phyloP scores from a whole-genome alignment of 345 rosid genomes.

The Noccaea bulbosa region DNA sequence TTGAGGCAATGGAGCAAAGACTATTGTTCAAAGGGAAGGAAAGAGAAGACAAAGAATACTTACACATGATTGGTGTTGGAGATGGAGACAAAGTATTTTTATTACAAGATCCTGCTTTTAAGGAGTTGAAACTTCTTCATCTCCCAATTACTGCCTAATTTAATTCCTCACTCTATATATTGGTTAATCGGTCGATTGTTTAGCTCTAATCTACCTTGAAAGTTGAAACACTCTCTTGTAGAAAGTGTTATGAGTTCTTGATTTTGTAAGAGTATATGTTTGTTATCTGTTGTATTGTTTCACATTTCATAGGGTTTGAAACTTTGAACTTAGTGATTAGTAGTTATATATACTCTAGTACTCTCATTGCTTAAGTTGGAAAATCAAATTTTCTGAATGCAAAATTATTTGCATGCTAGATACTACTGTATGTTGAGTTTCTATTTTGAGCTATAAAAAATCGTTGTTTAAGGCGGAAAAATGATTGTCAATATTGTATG shows the following conservation, averaged over 20 bases:
- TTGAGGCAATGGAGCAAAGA: constrained; percentile 86
- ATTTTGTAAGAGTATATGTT: neutral
- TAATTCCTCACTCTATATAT: neutral
- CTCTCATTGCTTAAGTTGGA: neutral
- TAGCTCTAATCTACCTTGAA: constrained; percentile 25
- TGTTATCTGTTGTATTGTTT: constrained; percentile 12
- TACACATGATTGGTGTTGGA: constrained; percentile 94
- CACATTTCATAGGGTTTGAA: constrained; percentile 19
- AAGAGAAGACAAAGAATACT: constrained; percentile 71
- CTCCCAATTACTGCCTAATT: constrained; percentile 40
- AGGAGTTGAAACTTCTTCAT: constrained; percentile 69
- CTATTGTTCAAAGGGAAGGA: constrained; percentile 88
- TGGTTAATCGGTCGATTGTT: constrained; percentile 14
- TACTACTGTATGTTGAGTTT: neutral
- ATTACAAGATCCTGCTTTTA: constrained; percentile 84
- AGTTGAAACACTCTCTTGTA: neutral
- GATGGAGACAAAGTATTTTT: constrained; percentile 81
- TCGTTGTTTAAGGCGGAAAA: neutral
- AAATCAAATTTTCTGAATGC: neutral
- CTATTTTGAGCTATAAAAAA: neutral
- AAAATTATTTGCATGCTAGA: neutral
- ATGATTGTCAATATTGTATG: no score
- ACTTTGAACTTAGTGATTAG: constrained; percentile 14
- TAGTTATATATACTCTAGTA: constrained; percentile 7
- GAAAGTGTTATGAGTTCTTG: constrained; percentile 18